Percentiles rank a stretch among this genome's conserved stretches.
These are phyloP conservation scores for Hyphodiscus sp. DNA, from an alignment of 2,329 filamentous ascomycete genomes.

Conservation along the genomic window DNA sequence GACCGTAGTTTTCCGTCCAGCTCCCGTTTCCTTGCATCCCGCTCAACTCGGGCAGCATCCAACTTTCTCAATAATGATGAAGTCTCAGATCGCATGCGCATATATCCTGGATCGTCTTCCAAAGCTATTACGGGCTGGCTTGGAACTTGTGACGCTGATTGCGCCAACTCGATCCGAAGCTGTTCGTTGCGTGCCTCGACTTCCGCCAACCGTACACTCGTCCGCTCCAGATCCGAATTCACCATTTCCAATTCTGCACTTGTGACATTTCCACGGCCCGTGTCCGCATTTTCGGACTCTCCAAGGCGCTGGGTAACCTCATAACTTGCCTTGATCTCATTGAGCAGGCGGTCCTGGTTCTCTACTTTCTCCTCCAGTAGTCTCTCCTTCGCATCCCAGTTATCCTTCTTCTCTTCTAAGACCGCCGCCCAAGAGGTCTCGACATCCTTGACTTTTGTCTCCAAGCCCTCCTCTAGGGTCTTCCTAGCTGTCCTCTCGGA, in stretches of 20 bases:
- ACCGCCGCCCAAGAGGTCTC: slow-evolving; percentile 87
- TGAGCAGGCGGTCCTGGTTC: slow-evolving; percentile 84
- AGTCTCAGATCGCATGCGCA: slow-evolving; percentile 88
- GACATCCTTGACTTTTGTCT: slow-evolving; percentile 78
- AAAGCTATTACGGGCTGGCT: slow-evolving; percentile 54
- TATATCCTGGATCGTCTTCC: slow-evolving; percentile 84
- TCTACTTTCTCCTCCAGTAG: slow-evolving; percentile 88
- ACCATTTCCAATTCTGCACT: slow-evolving; percentile 92
- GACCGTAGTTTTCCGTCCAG: slow-evolving; percentile 69
- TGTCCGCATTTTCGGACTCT: slow-evolving; percentile 55
- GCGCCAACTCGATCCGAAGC: slow-evolving; percentile 80
- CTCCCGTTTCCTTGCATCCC: slow-evolving; percentile 70
- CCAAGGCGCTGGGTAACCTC: slow-evolving; percentile 90
- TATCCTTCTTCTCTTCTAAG: slow-evolving; percentile 86
- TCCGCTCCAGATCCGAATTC: slow-evolving; percentile 83
- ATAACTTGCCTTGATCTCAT: slow-evolving; percentile 93
- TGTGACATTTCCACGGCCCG: slow-evolving; percentile 59
- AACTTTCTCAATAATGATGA: slow-evolving; percentile 84
- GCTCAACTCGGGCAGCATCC: slow-evolving; percentile 76
- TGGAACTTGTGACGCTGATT: slow-evolving; percentile 69
- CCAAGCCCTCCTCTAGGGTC: slow-evolving; percentile 69
- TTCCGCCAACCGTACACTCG: slow-evolving; percentile 79
- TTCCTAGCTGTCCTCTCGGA: slow-evolving; percentile 67
- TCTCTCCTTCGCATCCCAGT: slow-evolving; percentile 93
- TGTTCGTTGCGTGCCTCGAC: slow-evolving; percentile 94